Conservation (phyloP, 352 stramenopile genomes). For the Pythium dissotocum region DNA sequence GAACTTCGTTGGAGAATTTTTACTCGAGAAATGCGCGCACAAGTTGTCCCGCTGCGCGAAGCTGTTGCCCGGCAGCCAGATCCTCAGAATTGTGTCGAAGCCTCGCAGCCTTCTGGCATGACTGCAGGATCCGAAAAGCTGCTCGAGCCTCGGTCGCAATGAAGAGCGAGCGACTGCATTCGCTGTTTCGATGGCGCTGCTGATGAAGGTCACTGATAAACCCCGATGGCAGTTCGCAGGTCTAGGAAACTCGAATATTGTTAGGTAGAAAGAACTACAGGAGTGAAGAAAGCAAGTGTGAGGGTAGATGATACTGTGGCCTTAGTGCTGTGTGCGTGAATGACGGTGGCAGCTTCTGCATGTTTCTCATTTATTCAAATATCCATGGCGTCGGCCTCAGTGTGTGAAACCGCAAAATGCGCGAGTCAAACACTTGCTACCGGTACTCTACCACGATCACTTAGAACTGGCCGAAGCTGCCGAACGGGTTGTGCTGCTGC, state of each 20-base stretch:
- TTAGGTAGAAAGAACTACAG: neutral
- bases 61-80: neutral
- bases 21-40: neutral
- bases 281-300: neutral
- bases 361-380: slow-evolving; percentile 17
- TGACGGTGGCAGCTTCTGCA: slow-evolving; percentile 2
- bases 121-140: neutral
- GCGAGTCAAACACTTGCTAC: neutral
- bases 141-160: neutral
- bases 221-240: neutral
- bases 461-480: slow-evolving; percentile 59
- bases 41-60: neutral
- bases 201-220: neutral
- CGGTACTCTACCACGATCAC: neutral
- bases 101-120: neutral
- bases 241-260: neutral
- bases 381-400: neutral
- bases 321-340: neutral
- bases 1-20: neutral
- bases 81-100: neutral
- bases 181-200: neutral
- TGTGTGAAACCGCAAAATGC: neutral
- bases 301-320: neutral
- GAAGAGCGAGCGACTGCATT: neutral
- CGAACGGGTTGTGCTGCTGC: slow-evolving; percentile 58